A percentile compares a stretch with the other conserved stretches of the same genome.
phyloP scores from a whole-genome alignment of 768 basidiomycete genomes.

The Cystofilobasidium macerans region DNA sequence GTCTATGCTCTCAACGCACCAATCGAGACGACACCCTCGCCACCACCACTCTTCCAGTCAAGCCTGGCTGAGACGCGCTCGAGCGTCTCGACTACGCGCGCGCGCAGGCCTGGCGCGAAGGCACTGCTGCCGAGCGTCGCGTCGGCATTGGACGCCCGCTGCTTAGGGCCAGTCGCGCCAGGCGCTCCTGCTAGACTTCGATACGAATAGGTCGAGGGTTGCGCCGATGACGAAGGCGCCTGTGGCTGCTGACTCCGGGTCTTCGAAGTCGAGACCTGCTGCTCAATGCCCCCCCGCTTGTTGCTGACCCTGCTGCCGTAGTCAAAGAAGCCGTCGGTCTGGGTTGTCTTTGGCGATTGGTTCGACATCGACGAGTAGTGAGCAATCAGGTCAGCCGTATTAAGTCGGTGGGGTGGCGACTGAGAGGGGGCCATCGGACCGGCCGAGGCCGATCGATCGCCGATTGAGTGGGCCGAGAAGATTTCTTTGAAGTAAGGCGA shows the following conservation, averaged over 20 bases:
- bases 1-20: not conserved
- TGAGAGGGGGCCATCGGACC: not conserved
- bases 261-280: not conserved
- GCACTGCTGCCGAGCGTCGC: not conserved
- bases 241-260: too few species aligned
- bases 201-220: too few species aligned
- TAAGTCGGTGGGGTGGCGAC: not conserved
- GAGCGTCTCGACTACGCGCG: not conserved
- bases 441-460: not conserved
- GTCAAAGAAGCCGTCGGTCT: not conserved
- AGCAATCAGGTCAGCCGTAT: not conserved
- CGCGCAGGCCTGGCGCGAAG: conserved; percentile 1
- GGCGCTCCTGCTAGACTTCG: too few species aligned
- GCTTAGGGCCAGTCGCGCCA: not conserved
- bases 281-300: not conserved
- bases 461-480: not conserved
- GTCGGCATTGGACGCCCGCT: not conserved
- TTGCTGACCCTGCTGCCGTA: not conserved
- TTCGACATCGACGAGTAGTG: not conserved
- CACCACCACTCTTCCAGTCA: not conserved
- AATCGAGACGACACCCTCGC: conserved; percentile 1
- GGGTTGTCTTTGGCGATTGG: not conserved
- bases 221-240: too few species aligned
- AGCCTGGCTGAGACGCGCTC: not conserved
- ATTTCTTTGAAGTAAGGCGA: not conserved